Conservation (phyloP, 495 filamentous ascomycete genomes). For the Daldinia vernicosa region DNA sequence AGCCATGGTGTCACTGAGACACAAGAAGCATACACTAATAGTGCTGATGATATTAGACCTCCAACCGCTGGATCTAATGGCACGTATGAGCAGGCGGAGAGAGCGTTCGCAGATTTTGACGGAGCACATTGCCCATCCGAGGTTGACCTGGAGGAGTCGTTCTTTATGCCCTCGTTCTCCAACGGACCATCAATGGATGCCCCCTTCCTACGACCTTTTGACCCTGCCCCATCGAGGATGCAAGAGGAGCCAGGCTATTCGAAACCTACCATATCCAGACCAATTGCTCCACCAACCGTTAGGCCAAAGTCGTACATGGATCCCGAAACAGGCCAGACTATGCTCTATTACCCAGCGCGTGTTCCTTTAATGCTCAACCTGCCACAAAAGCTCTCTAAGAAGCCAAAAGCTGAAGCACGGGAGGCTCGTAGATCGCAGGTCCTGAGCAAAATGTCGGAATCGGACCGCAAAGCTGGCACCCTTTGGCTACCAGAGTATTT, state of each 20-base stretch:
- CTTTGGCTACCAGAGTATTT: conserved; percentile 60
- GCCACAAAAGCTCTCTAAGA: conserved; percentile 84
- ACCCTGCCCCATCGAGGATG: conserved; percentile 22
- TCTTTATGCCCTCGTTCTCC: conserved; percentile 43
- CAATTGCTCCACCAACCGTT: conserved; percentile 45
- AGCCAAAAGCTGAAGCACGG: conserved; percentile 64
- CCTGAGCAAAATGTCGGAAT: conserved; percentile 55
- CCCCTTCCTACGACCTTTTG: conserved; percentile 33
- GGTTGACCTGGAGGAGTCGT: conserved; percentile 44
- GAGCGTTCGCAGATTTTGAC: conserved; percentile 90
- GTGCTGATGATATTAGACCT: conserved; percentile 43
- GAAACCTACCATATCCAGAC: conserved; percentile 33
- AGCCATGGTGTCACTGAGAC: conserved; percentile 39
- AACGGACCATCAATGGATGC: conserved; percentile 31
- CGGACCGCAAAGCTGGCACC: conserved; percentile 44
- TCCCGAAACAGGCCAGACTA: conserved; percentile 71
- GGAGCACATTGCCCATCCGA: conserved; percentile 80
- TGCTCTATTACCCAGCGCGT: conserved; percentile 95
- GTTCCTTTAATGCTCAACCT: conserved; percentile 94
- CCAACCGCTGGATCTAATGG: conserved; percentile 67
- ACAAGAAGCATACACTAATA: conserved; percentile 43
- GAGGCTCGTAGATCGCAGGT: conserved; percentile 76
- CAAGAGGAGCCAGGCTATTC: conserved; percentile 31
- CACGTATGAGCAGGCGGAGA: conserved; percentile 73
- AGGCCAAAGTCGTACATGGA: conserved; percentile 69